phyloP scores from a whole-genome alignment of 23 red algal species.

The Gracilaria caudata region DNA sequence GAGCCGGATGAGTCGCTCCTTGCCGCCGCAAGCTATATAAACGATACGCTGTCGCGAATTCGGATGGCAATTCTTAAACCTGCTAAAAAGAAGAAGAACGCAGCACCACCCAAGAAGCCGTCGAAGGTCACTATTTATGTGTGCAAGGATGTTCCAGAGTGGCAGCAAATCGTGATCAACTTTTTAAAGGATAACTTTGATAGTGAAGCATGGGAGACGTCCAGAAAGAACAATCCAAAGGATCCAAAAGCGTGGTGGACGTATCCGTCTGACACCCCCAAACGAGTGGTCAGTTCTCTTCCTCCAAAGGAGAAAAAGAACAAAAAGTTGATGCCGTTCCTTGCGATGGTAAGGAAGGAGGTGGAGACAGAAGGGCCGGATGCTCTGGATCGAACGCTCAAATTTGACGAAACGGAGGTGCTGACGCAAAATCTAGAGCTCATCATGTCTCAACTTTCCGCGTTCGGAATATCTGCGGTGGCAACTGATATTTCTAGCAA shows the following conservation, averaged over 20 bases:
- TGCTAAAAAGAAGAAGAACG: conserved; percentile 60
- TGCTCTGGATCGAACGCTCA: conserved; percentile 68
- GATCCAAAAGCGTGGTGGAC: conserved; percentile 69
- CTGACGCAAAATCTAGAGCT: conserved; percentile 75
- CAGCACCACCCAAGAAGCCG: conserved; percentile 16
- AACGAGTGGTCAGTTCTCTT: conserved; percentile 72
- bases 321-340: conserved; percentile 91
- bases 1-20: conserved; percentile 78
- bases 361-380: conserved; percentile 41
- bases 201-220: conserved; percentile 34
- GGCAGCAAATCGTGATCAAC: conserved; percentile 79
- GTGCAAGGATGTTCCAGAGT: conserved; percentile 65
- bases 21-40: conserved; percentile 77
- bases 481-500: conserved; percentile 20
- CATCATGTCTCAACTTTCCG: conserved; percentile 65
- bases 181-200: conserved; percentile 82
- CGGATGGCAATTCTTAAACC: conserved; percentile 76
- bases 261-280: conserved; percentile 85
- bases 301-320: conserved; percentile 65
- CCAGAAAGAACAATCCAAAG: conserved; percentile 35
- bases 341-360: conserved; percentile 84
- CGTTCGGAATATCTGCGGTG: conserved; percentile 53
- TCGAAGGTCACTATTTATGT: conserved; percentile 67
- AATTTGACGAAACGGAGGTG: conserved; percentile 90
- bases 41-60: conserved; percentile 77